Percentiles rank a stretch among this genome's conserved stretches.
Conservation (phyloP, 257 asterid species). For the Anisodus acutangulus region DNA sequence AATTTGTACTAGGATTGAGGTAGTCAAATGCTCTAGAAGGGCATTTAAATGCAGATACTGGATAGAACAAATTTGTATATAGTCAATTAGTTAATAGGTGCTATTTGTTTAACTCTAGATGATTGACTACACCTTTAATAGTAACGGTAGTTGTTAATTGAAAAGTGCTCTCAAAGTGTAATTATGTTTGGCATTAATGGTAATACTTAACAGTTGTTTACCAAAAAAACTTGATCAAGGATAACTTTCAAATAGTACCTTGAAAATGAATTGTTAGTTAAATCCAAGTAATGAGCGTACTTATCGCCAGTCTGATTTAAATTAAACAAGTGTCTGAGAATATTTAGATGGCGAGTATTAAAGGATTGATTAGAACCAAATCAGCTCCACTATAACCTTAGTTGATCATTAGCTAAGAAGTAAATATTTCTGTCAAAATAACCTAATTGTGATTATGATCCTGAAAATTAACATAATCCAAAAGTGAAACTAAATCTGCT, state of each 20-base stretch:
- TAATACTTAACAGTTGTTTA: too few relatives aligned
- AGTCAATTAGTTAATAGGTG: too few relatives aligned
- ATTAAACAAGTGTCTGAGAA: background rate
- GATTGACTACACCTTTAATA: too few relatives aligned
- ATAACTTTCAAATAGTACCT: background rate
- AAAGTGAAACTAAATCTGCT: background rate
- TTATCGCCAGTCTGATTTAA: background rate
- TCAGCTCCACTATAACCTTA: background rate
- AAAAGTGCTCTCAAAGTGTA: too few relatives aligned
- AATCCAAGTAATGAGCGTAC: constrained; percentile 17
- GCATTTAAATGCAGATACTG: too few relatives aligned
- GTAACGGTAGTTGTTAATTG: too few relatives aligned
- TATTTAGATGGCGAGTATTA: background rate
- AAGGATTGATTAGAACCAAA: background rate
- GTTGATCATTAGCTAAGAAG: background rate
- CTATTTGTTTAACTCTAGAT: too few relatives aligned
- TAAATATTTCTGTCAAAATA: background rate
- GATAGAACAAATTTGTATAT: too few relatives aligned
- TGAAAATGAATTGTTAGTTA: background rate
- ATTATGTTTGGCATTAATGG: too few relatives aligned
- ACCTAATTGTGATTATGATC: background rate
- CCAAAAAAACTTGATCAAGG: background rate
- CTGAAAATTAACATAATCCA: background rate
- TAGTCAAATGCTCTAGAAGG: too few relatives aligned
- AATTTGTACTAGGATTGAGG: too few relatives aligned